phyloP scores from a whole-genome alignment of 345 rosid species.

The Eucalyptus lansdowneana region DNA sequence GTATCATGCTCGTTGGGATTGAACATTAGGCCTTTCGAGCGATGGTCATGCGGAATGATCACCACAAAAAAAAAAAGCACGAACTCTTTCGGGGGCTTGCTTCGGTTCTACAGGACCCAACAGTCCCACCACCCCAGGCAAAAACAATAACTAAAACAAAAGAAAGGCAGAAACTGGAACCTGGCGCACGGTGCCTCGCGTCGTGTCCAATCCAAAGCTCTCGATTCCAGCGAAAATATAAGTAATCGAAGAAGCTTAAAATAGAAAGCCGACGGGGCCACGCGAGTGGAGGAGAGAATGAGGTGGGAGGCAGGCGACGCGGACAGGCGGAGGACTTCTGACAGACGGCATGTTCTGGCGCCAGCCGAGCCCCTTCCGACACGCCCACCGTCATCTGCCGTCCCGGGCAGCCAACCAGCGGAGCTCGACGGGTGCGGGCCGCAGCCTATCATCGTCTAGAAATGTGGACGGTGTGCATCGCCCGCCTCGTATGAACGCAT shows the following conservation, averaged over 20 bases:
- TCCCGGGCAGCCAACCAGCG: not conserved
- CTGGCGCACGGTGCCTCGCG: not conserved
- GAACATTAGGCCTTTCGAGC: too few species aligned
- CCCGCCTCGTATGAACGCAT: not conserved
- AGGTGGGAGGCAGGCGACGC: not conserved
- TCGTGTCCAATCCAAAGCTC: not conserved
- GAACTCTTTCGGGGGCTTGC: not conserved
- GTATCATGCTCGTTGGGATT: too few species aligned
- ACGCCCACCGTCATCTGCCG: not conserved
- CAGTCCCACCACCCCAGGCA: not conserved
- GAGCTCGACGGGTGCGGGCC: not conserved
- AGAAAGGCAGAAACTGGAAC: not conserved
- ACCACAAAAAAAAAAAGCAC: not conserved
- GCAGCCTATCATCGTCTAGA: not conserved
- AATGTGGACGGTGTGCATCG: not conserved
- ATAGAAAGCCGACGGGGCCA: not conserved
- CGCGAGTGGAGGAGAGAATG: not conserved
- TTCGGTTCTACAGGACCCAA: not conserved
- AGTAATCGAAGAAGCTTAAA: not conserved
- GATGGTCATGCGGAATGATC: too few species aligned
- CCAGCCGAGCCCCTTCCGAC: not conserved
- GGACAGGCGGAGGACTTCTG: not conserved
- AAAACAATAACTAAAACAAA: not conserved
- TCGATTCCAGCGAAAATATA: not conserved
- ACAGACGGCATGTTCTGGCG: not conserved